Conservation (phyloP, 1,139 yeast genomes). For the Schizosaccharomyces versatilis region DNA sequence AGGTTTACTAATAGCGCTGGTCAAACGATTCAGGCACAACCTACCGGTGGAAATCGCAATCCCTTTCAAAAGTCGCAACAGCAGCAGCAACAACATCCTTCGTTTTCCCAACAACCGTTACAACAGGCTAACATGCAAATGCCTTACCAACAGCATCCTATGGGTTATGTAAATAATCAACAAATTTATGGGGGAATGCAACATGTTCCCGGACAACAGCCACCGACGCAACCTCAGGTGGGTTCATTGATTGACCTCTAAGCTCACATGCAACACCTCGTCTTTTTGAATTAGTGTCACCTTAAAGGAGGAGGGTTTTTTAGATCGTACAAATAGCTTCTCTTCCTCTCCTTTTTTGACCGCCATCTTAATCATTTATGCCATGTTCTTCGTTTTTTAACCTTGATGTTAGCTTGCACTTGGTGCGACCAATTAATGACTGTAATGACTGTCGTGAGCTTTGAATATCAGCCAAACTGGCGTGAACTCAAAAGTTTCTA, state of each 20-base stretch:
- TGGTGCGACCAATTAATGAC: no score
- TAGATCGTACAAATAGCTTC: no score
- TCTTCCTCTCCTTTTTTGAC: no score
- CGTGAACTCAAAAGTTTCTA: no score
- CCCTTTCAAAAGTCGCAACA: not conserved
- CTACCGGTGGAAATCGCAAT: slow-evolving; percentile 7
- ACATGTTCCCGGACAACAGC: not conserved
- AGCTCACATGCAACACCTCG: not conserved
- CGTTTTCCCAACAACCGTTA: not conserved
- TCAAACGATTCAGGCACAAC: slow-evolving; percentile 9
- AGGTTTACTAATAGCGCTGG: slow-evolving; percentile 72
- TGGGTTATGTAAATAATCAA: not conserved
- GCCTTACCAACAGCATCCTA: not conserved
- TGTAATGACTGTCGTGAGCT: no score
- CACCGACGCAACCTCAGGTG: not conserved
- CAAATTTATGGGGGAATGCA: not conserved
- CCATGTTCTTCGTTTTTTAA: no score
- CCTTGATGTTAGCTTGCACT: no score
- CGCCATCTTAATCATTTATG: no score
- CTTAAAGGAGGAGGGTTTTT: no score
- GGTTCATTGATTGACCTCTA: not conserved
- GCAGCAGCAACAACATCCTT: not conserved
- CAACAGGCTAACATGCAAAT: not conserved
- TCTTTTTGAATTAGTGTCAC: no score
- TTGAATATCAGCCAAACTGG: no score